Percentiles rank a stretch among this genome's conserved stretches.
These are phyloP conservation scores for Saururus chinensis DNA, from an alignment of 164 flowering plant genomes.

Conservation along the genomic window DNA sequence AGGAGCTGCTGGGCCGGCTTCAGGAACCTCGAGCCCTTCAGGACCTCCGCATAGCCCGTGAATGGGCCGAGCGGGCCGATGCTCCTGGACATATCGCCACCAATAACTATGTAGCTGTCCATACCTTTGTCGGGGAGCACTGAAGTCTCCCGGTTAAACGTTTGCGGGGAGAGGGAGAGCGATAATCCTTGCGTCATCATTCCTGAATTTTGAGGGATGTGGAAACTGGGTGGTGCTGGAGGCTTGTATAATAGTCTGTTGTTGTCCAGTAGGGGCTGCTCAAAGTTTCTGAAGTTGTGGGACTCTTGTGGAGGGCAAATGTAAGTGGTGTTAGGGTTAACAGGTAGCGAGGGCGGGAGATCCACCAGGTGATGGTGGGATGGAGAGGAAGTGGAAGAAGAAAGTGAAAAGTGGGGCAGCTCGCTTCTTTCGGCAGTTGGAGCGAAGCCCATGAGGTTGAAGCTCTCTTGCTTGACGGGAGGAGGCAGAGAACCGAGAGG, in stretches of 20 bases:
- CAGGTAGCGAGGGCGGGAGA: slow-evolving; percentile 7
- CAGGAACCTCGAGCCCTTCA: slow-evolving; percentile 69
- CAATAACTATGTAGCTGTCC: slow-evolving; percentile 12
- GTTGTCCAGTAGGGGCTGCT: slow-evolving; percentile 4
- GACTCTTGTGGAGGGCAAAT: neutral
- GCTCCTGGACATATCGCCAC: slow-evolving; percentile 20
- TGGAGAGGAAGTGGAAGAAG: slow-evolving; percentile 25
- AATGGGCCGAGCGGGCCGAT: slow-evolving; percentile 66
- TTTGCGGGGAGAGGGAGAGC: slow-evolving; percentile 52
- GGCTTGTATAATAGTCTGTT: slow-evolving; percentile 20
- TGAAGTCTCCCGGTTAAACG: slow-evolving; percentile 8
- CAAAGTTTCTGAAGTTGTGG: slow-evolving; percentile 6
- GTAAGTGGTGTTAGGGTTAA: neutral
- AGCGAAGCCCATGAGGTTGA: slow-evolving; percentile 29
- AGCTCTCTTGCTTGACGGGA: slow-evolving; percentile 22
- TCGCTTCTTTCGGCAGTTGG: slow-evolving; percentile 4
- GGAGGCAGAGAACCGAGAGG: slow-evolving; percentile 2
- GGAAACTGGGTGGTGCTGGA: slow-evolving; percentile 4
- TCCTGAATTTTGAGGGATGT: slow-evolving; percentile 6
- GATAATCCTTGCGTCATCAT: slow-evolving; percentile 35
- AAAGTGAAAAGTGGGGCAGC: neutral
- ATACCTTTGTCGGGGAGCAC: slow-evolving; percentile 9
- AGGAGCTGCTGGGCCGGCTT: slow-evolving; percentile 76
- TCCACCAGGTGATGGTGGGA: slow-evolving; percentile 24
- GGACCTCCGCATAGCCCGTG: slow-evolving; percentile 72